Evolutionary conservation across 2,329 filamentous ascomycete genomes (phyloP).

Genomic region (Karstenula rhodostoma): DNA sequence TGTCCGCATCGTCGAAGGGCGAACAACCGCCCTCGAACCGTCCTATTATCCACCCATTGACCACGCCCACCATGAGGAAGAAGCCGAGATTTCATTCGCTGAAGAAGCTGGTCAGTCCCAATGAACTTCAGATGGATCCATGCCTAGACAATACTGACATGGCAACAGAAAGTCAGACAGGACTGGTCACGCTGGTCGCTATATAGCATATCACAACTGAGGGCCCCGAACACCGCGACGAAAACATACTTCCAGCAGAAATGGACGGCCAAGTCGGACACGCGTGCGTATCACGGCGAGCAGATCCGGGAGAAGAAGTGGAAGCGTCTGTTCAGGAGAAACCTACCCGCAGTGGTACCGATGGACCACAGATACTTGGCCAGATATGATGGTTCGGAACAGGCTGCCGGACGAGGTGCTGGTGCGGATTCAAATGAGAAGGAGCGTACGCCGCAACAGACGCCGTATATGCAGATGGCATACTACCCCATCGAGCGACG

Average conservation of each 20-base stretch:
- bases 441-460: constrained; percentile 56
- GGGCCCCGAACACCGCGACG: constrained; percentile 47
- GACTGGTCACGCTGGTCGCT: constrained; percentile 98
- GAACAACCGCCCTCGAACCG: constrained; percentile 3
- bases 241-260: constrained; percentile 96
- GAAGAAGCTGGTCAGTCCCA: constrained; percentile 66
- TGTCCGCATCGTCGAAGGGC: constrained; percentile 2
- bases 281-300: constrained; percentile 92
- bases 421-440: constrained; percentile 58
- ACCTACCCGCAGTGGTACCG: constrained; percentile 81
- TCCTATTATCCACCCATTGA: constrained; percentile 23
- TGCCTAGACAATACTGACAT: constrained; percentile 17
- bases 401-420: constrained; percentile 83
- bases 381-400: constrained; percentile 78
- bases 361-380: constrained; percentile 87
- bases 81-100: constrained; percentile 70
- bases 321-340: constrained; percentile 88
- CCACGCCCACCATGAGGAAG: constrained; percentile 53
- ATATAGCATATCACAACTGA: constrained; percentile 77
- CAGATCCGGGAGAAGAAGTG: constrained; percentile 93
- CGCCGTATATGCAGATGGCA: constrained; percentile 95
- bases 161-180: constrained; percentile 82
- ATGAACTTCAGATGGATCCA: background rate
- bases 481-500: constrained; percentile 91
- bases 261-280: constrained; percentile 86